Conservation (phyloP, 495 filamentous ascomycete species). For the Penicillium silybi region DNA sequence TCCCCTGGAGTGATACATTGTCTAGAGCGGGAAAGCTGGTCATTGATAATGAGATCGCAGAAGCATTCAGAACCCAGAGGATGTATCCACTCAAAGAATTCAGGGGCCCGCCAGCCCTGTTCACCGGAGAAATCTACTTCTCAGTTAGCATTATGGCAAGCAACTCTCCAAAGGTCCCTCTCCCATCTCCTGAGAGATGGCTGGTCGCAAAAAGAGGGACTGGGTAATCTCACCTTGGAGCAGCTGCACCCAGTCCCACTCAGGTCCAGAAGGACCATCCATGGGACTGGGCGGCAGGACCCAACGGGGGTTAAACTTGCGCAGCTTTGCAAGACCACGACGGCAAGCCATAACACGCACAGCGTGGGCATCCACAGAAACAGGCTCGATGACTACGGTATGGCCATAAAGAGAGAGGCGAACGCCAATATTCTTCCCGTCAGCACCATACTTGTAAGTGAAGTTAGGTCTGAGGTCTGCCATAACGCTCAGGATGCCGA, state of each 20-base stretch:
- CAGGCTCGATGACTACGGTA: constrained; percentile 17
- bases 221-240: constrained; percentile 33
- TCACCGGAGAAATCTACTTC: constrained; percentile 22
- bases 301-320: constrained; percentile 22
- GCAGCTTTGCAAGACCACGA: constrained; percentile 21
- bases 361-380: constrained; percentile 1
- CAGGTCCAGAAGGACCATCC: constrained; percentile 6
- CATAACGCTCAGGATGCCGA: constrained; percentile 26
- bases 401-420: constrained; percentile 34
- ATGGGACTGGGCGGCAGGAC: constrained; percentile 23
- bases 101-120: constrained; percentile 11
- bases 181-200: neutral
- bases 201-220: neutral
- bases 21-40: constrained; percentile 6
- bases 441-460: constrained; percentile 15
- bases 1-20: constrained; percentile 1
- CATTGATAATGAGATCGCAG: constrained; percentile 21
- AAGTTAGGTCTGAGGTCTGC: constrained; percentile 24
- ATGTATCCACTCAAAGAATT: constrained; percentile 2
- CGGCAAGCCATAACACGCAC: constrained; percentile 29
- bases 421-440: constrained; percentile 13
- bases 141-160: neutral
- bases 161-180: neutral
- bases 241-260: constrained; percentile 29
- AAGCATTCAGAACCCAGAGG: constrained; percentile 8